Base-by-base conservation (phyloP, 345 rosid genomes). In the Citrus australasica region DNA sequence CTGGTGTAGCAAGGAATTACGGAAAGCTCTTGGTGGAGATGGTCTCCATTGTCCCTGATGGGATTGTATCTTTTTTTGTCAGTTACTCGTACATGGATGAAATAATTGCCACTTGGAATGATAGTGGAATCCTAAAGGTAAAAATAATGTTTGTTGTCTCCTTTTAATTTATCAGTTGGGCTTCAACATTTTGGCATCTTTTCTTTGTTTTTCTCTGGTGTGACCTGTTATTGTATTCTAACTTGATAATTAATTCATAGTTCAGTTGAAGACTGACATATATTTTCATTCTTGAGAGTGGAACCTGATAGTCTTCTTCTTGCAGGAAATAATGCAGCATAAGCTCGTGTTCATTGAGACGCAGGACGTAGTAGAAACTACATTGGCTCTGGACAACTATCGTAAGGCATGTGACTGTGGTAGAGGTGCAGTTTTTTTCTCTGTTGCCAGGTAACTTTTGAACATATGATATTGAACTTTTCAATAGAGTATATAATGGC, bases 31-130 rank as follows among this genome's bases (percentile, higher is more conserved):
- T 96, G 90, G 82, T 91, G 77, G 99, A 96, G 87, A 92, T 96
- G 99, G 98, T 91, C 62, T 89, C 97, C 65, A 81, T 96, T 80
- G 99, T 96, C 79, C 99, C 99, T 2, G 99, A 96, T 85, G 99
- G 99, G 71, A 87, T 94, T 83, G 99, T 96, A 30, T 96, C 97
- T 81, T 96, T 96, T 85, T 96, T 96, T 48, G 98, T 96, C 82
- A 96, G 99, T 86, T 96, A 96, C 81, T 96, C 98, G 17, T 96
- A 96, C 83, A 96, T 96, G 99, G 99, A 96, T 87, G 97, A 92
- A 80, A 96, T 96, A 76, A 91, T 96, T 61, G 93, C 91, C 70
- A 89, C 89, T 66, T 96, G 98, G 98, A 94, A 94, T 80, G 95
- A 94, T 81, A 90, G 80, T 79, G 97, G 96, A 79, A 90, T 96